These are phyloP conservation scores for Gossypium bickii DNA, from an alignment of 345 rosid species.

Conservation along the genomic window DNA sequence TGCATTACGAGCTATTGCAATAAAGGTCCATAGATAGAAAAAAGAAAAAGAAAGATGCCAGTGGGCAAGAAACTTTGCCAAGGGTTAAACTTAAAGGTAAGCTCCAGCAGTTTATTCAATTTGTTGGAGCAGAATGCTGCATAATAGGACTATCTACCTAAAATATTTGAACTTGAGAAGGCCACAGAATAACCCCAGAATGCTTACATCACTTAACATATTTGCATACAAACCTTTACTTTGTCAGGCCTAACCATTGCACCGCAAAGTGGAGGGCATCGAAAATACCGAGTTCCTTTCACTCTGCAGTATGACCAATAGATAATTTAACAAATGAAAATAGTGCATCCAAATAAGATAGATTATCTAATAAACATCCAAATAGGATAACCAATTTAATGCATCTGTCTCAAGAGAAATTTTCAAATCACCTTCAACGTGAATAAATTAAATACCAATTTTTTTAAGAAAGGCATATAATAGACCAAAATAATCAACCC, in stretches of 20 bases:
- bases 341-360: neutral
- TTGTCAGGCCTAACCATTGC: neutral
- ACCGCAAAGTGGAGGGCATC: neutral
- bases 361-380: neutral
- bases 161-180: neutral
- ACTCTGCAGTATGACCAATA: constrained; percentile 4
- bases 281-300: neutral
- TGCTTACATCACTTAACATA: neutral
- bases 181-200: neutral
- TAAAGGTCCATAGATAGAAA: neutral
- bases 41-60: neutral
- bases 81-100: neutral
- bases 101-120: neutral
- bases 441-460: neutral
- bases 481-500: neutral
- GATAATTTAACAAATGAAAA: neutral
- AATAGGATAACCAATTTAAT: neutral
- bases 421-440: neutral
- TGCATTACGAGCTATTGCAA: neutral
- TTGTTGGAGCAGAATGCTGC: neutral
- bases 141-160: neutral
- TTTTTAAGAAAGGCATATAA: neutral
- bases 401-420: neutral
- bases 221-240: neutral
- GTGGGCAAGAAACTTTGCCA: neutral